These are phyloP conservation scores for Psophocarpus tetragonolobus DNA, from an alignment of 306 rosid genomes.

Conservation along the genomic window DNA sequence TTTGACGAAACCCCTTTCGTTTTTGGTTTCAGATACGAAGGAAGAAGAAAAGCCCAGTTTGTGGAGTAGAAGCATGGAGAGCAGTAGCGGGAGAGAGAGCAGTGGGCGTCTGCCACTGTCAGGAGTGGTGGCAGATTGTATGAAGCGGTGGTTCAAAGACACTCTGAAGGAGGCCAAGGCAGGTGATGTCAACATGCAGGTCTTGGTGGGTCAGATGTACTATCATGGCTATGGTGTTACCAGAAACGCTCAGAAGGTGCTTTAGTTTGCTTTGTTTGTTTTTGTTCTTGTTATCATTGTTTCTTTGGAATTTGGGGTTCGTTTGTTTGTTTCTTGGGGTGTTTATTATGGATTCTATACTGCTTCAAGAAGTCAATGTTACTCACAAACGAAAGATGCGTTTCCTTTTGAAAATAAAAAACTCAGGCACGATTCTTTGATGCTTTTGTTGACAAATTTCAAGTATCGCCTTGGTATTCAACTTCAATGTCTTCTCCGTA, in stretches of 20 bases:
- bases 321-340: background rate
- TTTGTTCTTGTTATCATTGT: background rate
- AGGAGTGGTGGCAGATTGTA: slow-evolving; percentile 85
- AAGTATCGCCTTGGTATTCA: background rate
- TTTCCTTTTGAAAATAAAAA: background rate
- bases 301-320: background rate
- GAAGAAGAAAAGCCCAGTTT: slow-evolving; percentile 11
- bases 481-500: background rate
- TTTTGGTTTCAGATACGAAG: background rate
- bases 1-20: slow-evolving; percentile 6
- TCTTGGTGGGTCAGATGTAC: slow-evolving; percentile 94
- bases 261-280: background rate
- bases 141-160: slow-evolving; percentile 90
- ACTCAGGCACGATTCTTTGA: background rate
- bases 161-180: slow-evolving; percentile 82
- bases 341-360: background rate
- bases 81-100: slow-evolving; percentile 45
- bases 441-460: background rate
- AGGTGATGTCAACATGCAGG: slow-evolving; percentile 93
- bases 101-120: slow-evolving; percentile 64
- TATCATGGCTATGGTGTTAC: slow-evolving; percentile 85
- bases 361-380: slow-evolving; percentile 7
- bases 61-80: slow-evolving; percentile 54
- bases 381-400: background rate
- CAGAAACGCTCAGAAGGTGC: slow-evolving; percentile 84